These are phyloP conservation scores for Trichoderma aggressivum DNA, from an alignment of 2,329 filamentous ascomycete genomes.

Conservation along the genomic window DNA sequence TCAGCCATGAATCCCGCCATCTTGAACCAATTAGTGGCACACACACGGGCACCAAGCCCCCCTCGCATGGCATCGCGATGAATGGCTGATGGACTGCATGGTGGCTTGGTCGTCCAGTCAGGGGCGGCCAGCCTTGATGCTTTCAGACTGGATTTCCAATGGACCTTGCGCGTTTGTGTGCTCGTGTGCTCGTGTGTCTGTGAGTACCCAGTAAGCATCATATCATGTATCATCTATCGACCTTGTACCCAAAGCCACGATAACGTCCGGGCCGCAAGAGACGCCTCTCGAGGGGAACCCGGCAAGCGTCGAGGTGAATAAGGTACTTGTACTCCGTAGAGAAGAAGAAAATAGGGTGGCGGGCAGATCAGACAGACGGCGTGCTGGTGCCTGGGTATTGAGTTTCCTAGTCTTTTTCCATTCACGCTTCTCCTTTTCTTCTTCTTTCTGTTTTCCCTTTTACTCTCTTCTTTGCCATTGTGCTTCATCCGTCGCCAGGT, in stretches of 20 bases:
- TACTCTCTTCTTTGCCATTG: not conserved
- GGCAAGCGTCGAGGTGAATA: not conserved
- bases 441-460: not conserved
- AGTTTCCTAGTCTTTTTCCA: not conserved
- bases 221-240: not conserved
- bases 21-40: not conserved
- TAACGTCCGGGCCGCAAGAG: not conserved
- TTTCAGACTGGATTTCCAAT: not conserved
- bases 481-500: not conserved
- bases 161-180: not conserved
- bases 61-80: not conserved
- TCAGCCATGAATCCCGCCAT: not conserved
- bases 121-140: not conserved
- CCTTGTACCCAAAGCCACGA: not conserved
- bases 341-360: not conserved
- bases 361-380: not conserved
- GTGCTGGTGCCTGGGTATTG: not conserved
- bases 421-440: not conserved
- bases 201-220: not conserved
- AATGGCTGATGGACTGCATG: slow-evolving; percentile 5
- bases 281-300: not conserved
- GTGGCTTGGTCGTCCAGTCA: slow-evolving; percentile 3
- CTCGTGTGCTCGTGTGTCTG: too few relatives aligned
- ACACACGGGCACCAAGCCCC: not conserved
- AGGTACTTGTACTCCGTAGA: not conserved